These are phyloP conservation scores for Yamadazyma ubonensis DNA, from an alignment of 805 yeast species.

Conservation along the genomic window DNA sequence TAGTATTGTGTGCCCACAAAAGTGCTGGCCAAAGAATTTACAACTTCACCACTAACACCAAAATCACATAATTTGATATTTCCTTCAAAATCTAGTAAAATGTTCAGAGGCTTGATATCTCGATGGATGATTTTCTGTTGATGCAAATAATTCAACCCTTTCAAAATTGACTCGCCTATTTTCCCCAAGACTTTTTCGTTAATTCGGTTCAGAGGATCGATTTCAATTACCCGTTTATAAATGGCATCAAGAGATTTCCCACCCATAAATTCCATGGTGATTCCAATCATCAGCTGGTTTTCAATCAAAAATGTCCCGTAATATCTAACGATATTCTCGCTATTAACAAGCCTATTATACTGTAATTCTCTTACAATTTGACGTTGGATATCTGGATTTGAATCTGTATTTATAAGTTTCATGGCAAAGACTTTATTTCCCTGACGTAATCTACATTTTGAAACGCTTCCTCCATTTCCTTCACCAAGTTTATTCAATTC, in stretches of 20 bases:
- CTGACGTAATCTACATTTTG: conserved; percentile 62
- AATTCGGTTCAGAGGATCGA: conserved; percentile 73
- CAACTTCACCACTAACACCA: conserved; percentile 97
- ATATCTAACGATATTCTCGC: conserved; percentile 84
- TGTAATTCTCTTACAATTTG: conserved; percentile 90
- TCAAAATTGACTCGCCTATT: conserved; percentile 79
- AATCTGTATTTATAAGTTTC: conserved; percentile 69
- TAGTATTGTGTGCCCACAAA: conserved; percentile 97
- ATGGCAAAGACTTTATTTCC: conserved; percentile 77
- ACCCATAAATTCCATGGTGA: conserved; percentile 97
- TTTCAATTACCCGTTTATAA: conserved; percentile 68
- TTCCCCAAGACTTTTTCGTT: conserved; percentile 93
- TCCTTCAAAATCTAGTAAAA: conserved; percentile 71
- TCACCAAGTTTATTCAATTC: conserved; percentile 81
- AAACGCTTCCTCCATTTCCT: conserved; percentile 91
- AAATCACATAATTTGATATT: conserved; percentile 93
- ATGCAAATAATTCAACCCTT: conserved; percentile 85
- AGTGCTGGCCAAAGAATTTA: conserved; percentile 91
- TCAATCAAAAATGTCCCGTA: conserved; percentile 89
- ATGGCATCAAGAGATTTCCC: conserved; percentile 89
- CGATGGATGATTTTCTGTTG: conserved; percentile 87
- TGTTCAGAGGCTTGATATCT: conserved; percentile 95
- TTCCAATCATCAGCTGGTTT: conserved; percentile 75
- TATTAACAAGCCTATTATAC: conserved; percentile 77
- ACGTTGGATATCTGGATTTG: conserved; percentile 82